These are phyloP conservation scores for Vitis vinifera DNA, from an alignment of 164 flowering plant genomes.

Conservation along the genomic window ASM3070453v1 NC_081818.1:1132501-1133000, in stretches of 20 bases:
- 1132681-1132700: conserved; percentile 39
- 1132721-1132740: conserved; percentile 40
- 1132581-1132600: conserved; percentile 53
- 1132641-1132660: conserved; percentile 67
- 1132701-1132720: conserved; percentile 62
- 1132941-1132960: conserved; percentile 50
- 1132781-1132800: conserved; percentile 31
- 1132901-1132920: conserved; percentile 76
- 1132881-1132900: conserved; percentile 42
- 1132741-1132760: conserved; percentile 46
- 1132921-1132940: conserved; percentile 68
- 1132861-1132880: conserved; percentile 38
- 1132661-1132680: conserved; percentile 63
- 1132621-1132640: conserved; percentile 71
- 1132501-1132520: conserved; percentile 48
- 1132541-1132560: conserved; percentile 55
- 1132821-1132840: conserved; percentile 75
- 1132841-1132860: conserved; percentile 59
- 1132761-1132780: conserved; percentile 54
- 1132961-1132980: conserved; percentile 61
- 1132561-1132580: conserved; percentile 55
- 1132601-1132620: conserved; percentile 78
- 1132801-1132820: conserved; percentile 76
- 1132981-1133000: conserved; percentile 42
- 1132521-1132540: conserved; percentile 83